Evolutionary conservation across 495 filamentous ascomycete species (phyloP).

Genomic region (Neurospora hispaniola): DNA sequence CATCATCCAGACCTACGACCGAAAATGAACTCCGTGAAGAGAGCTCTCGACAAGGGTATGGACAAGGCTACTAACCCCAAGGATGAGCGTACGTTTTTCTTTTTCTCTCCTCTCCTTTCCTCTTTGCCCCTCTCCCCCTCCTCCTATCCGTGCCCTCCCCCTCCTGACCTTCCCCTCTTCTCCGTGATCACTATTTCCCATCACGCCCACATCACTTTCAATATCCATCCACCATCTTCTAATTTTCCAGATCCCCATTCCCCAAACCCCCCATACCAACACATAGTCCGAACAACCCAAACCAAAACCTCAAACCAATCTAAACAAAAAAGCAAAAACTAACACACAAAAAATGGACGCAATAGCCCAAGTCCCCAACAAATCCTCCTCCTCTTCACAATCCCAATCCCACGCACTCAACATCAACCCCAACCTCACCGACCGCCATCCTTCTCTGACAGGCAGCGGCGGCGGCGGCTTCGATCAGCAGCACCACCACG

Average conservation of each 20-base stretch:
- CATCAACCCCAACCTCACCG: slow-evolving; percentile 2
- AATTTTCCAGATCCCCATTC: too few relatives aligned
- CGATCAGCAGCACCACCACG: too few relatives aligned
- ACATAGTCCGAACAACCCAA: too few relatives aligned
- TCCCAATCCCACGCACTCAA: not conserved
- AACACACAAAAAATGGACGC: not conserved
- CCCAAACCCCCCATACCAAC: too few relatives aligned
- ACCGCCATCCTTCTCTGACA: slow-evolving; percentile 5
- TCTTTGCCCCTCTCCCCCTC: not conserved
- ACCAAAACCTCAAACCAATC: too few relatives aligned
- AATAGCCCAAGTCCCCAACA: not conserved
- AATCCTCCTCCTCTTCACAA: not conserved
- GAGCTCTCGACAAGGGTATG: slow-evolving; percentile 4
- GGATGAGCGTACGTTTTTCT: slow-evolving; percentile 6
- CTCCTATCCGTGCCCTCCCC: too few relatives aligned
- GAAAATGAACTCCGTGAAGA: slow-evolving; percentile 7
- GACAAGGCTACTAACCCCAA: slow-evolving; percentile 6
- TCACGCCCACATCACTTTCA: too few relatives aligned
- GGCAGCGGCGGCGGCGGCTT: too few relatives aligned
- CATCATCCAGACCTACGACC: not conserved
- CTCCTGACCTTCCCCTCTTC: too few relatives aligned
- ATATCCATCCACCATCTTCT: too few relatives aligned
- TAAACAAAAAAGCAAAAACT: not conserved
- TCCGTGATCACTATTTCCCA: too few relatives aligned
- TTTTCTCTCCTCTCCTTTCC: not conserved